These are phyloP conservation scores for Cytospora schulzeri DNA, from an alignment of 2,329 filamentous ascomycete species.

Conservation along the genomic window DNA sequence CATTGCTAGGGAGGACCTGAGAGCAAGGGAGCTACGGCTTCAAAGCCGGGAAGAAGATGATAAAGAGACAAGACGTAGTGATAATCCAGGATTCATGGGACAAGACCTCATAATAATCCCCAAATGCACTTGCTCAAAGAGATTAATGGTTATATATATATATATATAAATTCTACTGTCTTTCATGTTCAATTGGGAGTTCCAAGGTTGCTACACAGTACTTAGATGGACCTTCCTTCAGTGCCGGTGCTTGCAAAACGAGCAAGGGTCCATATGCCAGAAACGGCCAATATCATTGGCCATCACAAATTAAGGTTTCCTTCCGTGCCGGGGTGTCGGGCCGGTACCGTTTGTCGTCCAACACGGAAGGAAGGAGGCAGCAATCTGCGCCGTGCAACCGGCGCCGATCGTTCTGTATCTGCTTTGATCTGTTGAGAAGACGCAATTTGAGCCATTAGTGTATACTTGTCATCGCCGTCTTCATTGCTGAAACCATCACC, in stretches of 20 bases:
- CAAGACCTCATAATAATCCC: not conserved
- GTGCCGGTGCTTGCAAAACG: not conserved
- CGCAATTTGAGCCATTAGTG: not conserved
- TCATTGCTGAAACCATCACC: not conserved
- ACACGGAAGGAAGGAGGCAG: constrained; percentile 7
- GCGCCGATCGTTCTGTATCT: not conserved
- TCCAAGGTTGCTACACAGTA: too few species aligned
- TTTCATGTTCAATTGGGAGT: too few species aligned
- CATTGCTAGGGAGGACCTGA: not conserved
- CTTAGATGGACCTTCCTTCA: too few species aligned
- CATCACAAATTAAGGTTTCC: not conserved
- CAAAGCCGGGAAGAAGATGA: not conserved
- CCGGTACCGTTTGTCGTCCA: constrained; percentile 3
- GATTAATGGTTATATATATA: too few species aligned
- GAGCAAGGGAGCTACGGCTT: not conserved
- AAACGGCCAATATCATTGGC: not conserved
- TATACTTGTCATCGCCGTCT: not conserved
- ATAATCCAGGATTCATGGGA: not conserved
- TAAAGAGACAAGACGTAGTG: not conserved
- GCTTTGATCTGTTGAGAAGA: not conserved
- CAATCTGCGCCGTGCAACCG: constrained; percentile 14
- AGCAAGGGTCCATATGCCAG: not conserved
- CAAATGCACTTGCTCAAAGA: too few species aligned
- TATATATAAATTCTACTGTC: too few species aligned
- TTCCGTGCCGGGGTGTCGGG: constrained; percentile 14